Base-by-base conservation (phyloP, 2,329 filamentous ascomycete species). In the Cadophora luteo-olivacea region DNA sequence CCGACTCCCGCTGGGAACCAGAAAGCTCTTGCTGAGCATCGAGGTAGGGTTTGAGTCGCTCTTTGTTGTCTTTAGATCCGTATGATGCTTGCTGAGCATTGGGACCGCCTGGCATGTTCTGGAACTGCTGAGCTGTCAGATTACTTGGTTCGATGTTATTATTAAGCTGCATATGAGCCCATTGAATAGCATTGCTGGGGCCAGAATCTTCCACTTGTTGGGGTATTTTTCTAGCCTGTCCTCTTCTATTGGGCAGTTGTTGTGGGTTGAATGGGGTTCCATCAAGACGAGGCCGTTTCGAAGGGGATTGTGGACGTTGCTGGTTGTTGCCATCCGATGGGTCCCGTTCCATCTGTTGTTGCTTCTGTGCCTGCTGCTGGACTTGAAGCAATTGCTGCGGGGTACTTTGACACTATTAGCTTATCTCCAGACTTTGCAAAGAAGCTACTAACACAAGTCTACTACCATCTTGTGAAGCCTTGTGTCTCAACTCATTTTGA, bases 401-500 rank as follows among this genome's bases (percentile, higher is more conserved):
- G 66, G 72, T 75, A 33, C 74, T 76, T 61, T 45, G n/a, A 41
- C 48, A 29, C 48, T 19, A 24, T 64, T 54, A 52, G 61, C 49
- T 49, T 38, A 54, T 22, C 8, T 36, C 14, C 16, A 25, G 1
- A 24, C 4, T 24, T 12, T 24, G 16, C 19, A 25, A 25, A 38
- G 16, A 54, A 48, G 19, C 61, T 24, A 82, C 89, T 79, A 82
- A 92, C 90, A 89, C 87, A 77, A 87, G 89, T 76, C 90, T 88
- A 75, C 90, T 93, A 79, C 93, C 93, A 79, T 94, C 95, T 94
- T 95, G 62, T 91, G 91, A 84, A 94, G 92, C 92, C 51, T 89
- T 88, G 76, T 92, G 90, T 72, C 91, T 90, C 64, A 96, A 83
- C 65, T 88, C 82, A 70, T 76, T 88, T 71, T 84, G 85, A 78